Evolutionary conservation across 2,329 filamentous ascomycete genomes (phyloP).

Genomic region (Pestalotiopsis fici): DNA sequence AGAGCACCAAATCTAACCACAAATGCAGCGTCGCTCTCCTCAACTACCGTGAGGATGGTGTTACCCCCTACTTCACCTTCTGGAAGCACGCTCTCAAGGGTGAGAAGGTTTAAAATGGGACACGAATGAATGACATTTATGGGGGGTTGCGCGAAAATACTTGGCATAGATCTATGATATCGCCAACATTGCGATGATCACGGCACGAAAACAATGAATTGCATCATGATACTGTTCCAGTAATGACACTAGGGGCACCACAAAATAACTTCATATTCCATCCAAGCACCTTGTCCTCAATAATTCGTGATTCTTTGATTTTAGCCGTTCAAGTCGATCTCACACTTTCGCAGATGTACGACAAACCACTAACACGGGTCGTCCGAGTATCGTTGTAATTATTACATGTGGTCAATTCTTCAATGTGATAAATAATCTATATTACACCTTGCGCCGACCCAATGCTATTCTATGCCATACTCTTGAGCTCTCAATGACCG

Average conservation of each 20-base stretch:
- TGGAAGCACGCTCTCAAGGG: constrained; percentile 93
- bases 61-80: constrained; percentile 84
- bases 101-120: constrained; percentile 79
- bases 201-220: not conserved
- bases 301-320: not conserved
- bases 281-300: not conserved
- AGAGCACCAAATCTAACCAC: not conserved
- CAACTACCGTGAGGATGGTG: constrained; percentile 96
- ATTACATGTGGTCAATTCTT: too few relatives aligned
- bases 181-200: constrained; percentile 2
- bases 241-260: not conserved
- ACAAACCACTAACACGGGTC: too few relatives aligned
- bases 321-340: too few relatives aligned
- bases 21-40: constrained; percentile 75
- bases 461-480: not conserved
- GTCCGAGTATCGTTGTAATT: too few relatives aligned
- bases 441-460: not conserved
- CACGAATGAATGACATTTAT: not conserved
- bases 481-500: not conserved
- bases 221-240: not conserved
- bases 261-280: not conserved
- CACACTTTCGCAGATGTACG: too few relatives aligned
- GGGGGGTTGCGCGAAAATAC: constrained; percentile 5
- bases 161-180: constrained; percentile 11
- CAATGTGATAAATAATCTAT: not conserved